A percentile compares a stretch with the other conserved stretches of the same genome.
Evolutionary conservation across 176 grass and related monocot species (phyloP).

Genomic region (Echinochloa phyllopogon): DNA sequence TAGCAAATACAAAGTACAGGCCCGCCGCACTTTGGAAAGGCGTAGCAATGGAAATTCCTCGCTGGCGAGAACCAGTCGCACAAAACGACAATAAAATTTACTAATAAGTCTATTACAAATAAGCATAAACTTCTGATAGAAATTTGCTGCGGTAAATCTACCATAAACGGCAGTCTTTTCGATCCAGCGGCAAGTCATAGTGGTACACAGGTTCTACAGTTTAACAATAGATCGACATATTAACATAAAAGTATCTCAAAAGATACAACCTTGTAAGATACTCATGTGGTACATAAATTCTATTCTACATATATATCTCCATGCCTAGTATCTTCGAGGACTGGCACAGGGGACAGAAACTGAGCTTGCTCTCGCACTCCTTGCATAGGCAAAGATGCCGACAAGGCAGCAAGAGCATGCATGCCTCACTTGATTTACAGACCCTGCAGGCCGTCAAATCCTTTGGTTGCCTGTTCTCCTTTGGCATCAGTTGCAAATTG

Average conservation of each 20-base stretch:
- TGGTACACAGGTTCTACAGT: constrained; percentile 46
- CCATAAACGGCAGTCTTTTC: constrained; percentile 32
- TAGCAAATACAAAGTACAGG: background rate
- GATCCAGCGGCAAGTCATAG: constrained; percentile 19
- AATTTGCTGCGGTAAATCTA: constrained; percentile 51
- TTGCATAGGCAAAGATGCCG: constrained; percentile 98
- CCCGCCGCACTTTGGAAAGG: background rate
- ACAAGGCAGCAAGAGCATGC: constrained; percentile 94
- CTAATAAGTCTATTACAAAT: background rate
- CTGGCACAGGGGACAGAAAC: constrained; percentile 89
- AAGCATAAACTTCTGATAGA: constrained; percentile 33
- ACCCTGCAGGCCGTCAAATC: constrained; percentile 71
- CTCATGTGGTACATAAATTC: constrained; percentile 52
- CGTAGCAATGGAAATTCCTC: background rate
- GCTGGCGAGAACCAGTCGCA: background rate
- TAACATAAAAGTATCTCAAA: constrained; percentile 42
- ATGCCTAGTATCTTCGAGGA: constrained; percentile 98
- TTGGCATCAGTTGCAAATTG: constrained; percentile 67
- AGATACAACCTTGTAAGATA: constrained; percentile 48
- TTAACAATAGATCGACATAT: constrained; percentile 41
- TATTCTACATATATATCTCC: constrained; percentile 94
- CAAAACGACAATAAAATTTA: background rate
- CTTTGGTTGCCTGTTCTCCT: constrained; percentile 64
- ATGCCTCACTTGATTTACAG: constrained; percentile 84
- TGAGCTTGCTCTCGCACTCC: constrained; percentile 91